Percentiles rank a stretch among this genome's conserved stretches.
phyloP scores from a whole-genome alignment of 768 basidiomycete species.

The Amanita jacksonii region DNA sequence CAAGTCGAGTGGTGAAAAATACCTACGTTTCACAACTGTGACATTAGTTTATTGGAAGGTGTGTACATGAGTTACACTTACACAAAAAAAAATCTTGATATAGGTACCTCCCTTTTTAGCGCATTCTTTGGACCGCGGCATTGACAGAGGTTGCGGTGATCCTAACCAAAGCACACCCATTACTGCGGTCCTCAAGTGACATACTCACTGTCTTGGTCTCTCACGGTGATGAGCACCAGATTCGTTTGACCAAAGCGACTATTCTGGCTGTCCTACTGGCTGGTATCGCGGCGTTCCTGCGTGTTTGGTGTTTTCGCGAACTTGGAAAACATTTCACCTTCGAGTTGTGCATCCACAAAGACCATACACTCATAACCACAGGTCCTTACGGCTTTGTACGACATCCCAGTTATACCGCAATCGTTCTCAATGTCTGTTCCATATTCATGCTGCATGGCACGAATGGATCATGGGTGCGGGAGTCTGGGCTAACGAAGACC shows the following conservation, averaged over 20 bases:
- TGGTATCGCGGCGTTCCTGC: slow-evolving; percentile 5
- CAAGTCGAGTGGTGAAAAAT: too few relatives aligned
- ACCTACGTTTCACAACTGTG: too few relatives aligned
- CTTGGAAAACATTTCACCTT: slow-evolving; percentile 14
- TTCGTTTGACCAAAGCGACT: slow-evolving; percentile 7
- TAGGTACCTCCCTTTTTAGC: too few relatives aligned
- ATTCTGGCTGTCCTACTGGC: slow-evolving; percentile 10
- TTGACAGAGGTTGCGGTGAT: too few relatives aligned
- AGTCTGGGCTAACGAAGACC: slow-evolving; percentile 22
- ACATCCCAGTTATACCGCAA: slow-evolving; percentile 21
- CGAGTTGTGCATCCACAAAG: slow-evolving; percentile 25
- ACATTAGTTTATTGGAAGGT: too few relatives aligned
- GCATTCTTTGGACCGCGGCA: too few relatives aligned
- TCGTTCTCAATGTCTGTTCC: slow-evolving; percentile 22
- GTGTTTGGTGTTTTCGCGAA: slow-evolving; percentile 8
- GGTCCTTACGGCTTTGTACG: slow-evolving; percentile 21
- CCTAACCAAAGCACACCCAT: neutral
- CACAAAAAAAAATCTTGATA: too few relatives aligned
- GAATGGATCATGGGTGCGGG: slow-evolving; percentile 23
- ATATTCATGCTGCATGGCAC: slow-evolving; percentile 16
- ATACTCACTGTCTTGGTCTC: slow-evolving; percentile 5
- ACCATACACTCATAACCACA: slow-evolving; percentile 18
- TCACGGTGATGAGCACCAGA: neutral
- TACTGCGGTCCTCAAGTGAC: slow-evolving; percentile 1
- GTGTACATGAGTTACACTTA: too few relatives aligned